Evolutionary conservation across 106 monocot species (phyloP).

Genomic region (Hemerocallis citrina): DNA sequence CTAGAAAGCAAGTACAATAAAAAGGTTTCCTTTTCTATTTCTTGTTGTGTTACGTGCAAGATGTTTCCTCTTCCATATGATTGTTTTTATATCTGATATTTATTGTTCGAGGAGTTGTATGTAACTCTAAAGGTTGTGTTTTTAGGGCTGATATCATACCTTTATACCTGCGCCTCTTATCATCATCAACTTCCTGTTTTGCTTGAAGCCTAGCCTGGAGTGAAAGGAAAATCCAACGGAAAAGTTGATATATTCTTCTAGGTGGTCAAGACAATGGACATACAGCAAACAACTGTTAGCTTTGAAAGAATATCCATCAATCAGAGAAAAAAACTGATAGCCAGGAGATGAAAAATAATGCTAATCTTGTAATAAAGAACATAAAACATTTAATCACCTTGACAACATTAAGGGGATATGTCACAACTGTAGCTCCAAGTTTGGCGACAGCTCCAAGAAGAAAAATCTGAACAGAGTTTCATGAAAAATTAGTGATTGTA

Average conservation of each 20-base stretch:
- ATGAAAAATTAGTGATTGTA: background rate
- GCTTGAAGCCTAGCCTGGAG: slow-evolving; percentile 22
- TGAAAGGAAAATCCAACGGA: background rate
- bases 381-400: slow-evolving; percentile 27
- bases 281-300: too few species aligned
- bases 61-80: too few species aligned
- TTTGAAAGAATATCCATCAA: too few species aligned
- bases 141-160: slow-evolving; percentile 9
- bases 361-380: background rate
- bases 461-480: slow-evolving; percentile 50
- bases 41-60: too few species aligned
- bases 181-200: slow-evolving; percentile 16
- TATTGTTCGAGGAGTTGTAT: too few species aligned
- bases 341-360: too few species aligned
- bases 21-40: too few species aligned
- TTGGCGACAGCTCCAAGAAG: slow-evolving; percentile 93
- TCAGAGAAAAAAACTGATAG: background rate
- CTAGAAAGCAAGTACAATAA: too few species aligned
- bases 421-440: slow-evolving; percentile 73
- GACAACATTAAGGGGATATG: slow-evolving; percentile 65
- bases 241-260: too few species aligned
- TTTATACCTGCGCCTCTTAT: slow-evolving; percentile 16
- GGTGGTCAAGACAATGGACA: too few species aligned
- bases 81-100: too few species aligned
- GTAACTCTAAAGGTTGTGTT: too few species aligned